Conservation (phyloP, 2,329 filamentous ascomycete genomes). For the Exophiala aquamarina region DNA sequence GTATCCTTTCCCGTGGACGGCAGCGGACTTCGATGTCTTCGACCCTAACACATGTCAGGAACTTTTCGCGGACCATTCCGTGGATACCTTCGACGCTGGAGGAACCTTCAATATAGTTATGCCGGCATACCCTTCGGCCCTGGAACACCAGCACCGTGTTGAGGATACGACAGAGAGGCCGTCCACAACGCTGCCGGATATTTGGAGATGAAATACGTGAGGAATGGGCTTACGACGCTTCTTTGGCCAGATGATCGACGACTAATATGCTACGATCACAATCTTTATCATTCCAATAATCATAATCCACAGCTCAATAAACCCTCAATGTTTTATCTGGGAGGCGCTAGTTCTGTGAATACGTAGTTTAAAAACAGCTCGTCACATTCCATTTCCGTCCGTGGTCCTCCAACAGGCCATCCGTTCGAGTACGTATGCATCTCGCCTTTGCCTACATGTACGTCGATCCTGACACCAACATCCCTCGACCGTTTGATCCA, state of each 20-base stretch:
- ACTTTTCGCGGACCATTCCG: background rate
- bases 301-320: too few species aligned
- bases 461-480: slow-evolving; percentile 4
- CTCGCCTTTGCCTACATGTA: slow-evolving; percentile 9
- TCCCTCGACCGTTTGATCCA: slow-evolving; percentile 11
- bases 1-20: slow-evolving; percentile 4
- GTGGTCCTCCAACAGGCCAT: slow-evolving; percentile 1
- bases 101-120: too few species aligned
- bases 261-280: too few species aligned
- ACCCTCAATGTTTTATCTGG: background rate
- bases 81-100: background rate
- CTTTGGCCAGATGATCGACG: too few species aligned
- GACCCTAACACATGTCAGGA: slow-evolving; percentile 1
- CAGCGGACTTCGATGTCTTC: slow-evolving; percentile 7
- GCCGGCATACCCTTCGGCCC: too few species aligned
- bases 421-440: slow-evolving; percentile 10
- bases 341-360: slow-evolving; percentile 6
- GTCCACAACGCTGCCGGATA: too few species aligned
- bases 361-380: slow-evolving; percentile 5
- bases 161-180: too few species aligned
- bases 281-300: too few species aligned
- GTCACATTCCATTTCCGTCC: slow-evolving; percentile 4
- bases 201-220: too few species aligned
- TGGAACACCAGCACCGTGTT: too few species aligned
- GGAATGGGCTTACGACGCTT: too few species aligned